A percentile compares a stretch with the other conserved stretches of the same genome.
phyloP scores from a whole-genome alignment of 2,329 filamentous ascomycete genomes.

The Pleomassaria siparia region DNA sequence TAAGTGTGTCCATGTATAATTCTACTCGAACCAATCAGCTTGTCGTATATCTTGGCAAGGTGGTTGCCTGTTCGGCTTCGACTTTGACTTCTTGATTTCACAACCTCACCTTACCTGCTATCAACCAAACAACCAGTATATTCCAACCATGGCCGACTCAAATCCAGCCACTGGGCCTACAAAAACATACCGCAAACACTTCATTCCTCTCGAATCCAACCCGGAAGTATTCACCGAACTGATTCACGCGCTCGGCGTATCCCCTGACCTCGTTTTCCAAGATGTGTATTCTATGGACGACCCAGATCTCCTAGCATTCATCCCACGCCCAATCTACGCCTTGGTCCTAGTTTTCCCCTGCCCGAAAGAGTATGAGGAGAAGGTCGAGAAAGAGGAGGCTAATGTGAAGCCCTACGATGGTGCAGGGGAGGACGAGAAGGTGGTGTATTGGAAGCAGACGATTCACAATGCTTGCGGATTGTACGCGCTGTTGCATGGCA shows the following conservation, averaged over 20 bases:
- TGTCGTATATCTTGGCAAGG: conserved; percentile 1
- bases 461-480: conserved; percentile 92
- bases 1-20: no score
- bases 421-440: conserved; percentile 65
- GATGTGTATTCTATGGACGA: conserved; percentile 89
- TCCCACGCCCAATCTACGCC: conserved; percentile 81
- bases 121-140: not conserved
- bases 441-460: conserved; percentile 91
- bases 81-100: not conserved
- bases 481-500: conserved; percentile 83
- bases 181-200: conserved; percentile 23
- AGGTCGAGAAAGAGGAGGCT: conserved; percentile 70
- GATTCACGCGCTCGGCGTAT: conserved; percentile 79
- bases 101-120: not conserved
- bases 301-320: conserved; percentile 74
- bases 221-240: conserved; percentile 85
- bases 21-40: not conserved
- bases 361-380: conserved; percentile 70
- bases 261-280: conserved; percentile 69
- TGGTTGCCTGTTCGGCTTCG: not conserved
- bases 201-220: conserved; percentile 63
- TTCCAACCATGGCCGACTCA: no score
- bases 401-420: conserved; percentile 62
- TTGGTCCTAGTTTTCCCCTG: conserved; percentile 92
- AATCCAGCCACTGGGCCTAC: not conserved